A percentile compares a stretch with the other conserved stretches of the same genome.
phyloP scores from a whole-genome alignment of 78 protist genomes.

The Guillardia theta region DNA sequence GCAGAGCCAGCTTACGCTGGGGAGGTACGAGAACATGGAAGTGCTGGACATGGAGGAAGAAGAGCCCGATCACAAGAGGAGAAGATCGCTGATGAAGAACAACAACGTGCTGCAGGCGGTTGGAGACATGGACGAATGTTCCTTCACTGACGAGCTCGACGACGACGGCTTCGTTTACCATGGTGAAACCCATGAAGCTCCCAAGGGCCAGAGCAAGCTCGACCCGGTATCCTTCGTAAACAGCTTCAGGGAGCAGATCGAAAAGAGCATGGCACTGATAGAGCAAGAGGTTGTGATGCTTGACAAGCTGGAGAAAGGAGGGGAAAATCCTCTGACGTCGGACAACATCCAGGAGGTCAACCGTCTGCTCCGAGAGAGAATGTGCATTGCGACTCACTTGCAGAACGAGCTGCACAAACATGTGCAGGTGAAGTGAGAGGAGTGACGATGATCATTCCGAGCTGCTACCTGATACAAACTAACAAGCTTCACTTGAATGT shows the following conservation, averaged over 20 bases:
- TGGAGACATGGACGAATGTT: no score
- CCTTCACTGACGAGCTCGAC: not conserved
- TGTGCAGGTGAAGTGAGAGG: no score
- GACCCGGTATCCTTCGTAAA: not conserved
- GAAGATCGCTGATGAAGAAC: not conserved
- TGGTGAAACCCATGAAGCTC: not conserved
- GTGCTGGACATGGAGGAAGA: not conserved
- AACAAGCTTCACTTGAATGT: no score
- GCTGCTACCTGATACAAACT: no score
- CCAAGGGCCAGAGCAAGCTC: not conserved
- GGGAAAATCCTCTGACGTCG: not conserved
- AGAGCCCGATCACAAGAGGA: not conserved
- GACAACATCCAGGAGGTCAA: not conserved
- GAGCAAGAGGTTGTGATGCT: conserved; percentile 29
- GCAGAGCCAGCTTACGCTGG: conserved; percentile 11
- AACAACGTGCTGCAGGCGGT: not conserved
- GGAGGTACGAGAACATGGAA: not conserved
- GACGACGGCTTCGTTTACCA: conserved; percentile 10
- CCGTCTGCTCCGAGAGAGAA: not conserved
- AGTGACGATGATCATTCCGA: no score
- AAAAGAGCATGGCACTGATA: conserved; percentile 17
- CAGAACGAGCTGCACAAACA: conserved; percentile 9
- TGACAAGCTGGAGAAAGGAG: not conserved
- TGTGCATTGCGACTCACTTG: not conserved
- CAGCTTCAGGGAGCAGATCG: not conserved